Evolutionary conservation across 2,329 filamentous ascomycete species (phyloP), one percentile per base, ranked within the genome.

Genomic region (Cercospora sp.): DNA sequence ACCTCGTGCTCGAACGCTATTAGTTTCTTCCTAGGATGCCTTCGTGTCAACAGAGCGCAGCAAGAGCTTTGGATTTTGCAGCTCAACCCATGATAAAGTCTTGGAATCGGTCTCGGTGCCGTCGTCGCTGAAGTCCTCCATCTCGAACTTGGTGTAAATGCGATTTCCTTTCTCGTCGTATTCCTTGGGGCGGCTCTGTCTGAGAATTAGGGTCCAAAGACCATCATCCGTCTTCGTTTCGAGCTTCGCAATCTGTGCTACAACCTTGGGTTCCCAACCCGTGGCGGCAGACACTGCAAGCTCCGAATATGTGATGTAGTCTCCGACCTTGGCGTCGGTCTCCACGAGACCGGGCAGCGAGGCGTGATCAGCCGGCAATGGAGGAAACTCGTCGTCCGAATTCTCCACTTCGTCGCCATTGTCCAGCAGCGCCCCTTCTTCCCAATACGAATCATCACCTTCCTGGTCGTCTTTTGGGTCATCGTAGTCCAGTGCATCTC

Each of bases 101-200:
- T 57, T 55, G 3, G 83, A 81, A 7, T 72, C 75, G 8, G 74
- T 80, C 9, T 82, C 82, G 13, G 85, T 84, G 1, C 80, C 81
- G 0, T 86, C 86, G 12, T 87, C 88, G 10, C 88, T 87, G 6
- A 88, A 85, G 7, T 77, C 76, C 10, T 87, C 86, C 73, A 89
- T 88, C 74, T 96, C 92, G 71, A 96, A 95, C 67, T 89, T 91
- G 70, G 86, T 88, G 73, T 94, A 97, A 9, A 92, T 80, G 9
- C 92, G 86, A 69, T 90, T 84, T 0, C 92, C 93, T 0, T 90
- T 89, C 45, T 88, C 84, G 72, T 94, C 89, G 74, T 86, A 89
- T 70, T 88, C 77, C 64, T 86, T 84, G 5, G 84, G 79, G 30
- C 91, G 86, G 69, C 85, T 85, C 24, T 65, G 61, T 2, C 93